These are phyloP conservation scores for Globisporangium iwayamae DNA, from an alignment of 352 stramenopile species.

Conservation along the genomic window DNA sequence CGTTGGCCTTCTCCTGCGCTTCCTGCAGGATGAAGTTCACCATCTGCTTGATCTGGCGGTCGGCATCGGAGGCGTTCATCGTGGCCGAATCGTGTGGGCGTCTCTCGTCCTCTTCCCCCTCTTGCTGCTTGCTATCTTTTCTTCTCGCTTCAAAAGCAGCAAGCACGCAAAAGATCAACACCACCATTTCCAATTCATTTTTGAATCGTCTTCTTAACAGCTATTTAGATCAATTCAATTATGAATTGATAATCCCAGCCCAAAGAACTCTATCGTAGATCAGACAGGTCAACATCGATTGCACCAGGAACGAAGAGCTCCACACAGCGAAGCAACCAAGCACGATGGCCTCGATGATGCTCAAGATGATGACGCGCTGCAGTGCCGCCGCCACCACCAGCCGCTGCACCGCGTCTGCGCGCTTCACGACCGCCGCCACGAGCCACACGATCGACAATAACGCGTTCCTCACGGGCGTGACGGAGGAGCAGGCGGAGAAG, in stretches of 20 bases:
- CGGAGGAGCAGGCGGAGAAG: constrained; percentile 43
- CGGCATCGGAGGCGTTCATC: constrained; percentile 83
- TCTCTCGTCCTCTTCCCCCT: constrained; percentile 11
- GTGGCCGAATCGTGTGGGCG: constrained; percentile 11
- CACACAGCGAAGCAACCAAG: not conserved
- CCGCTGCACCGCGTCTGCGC: constrained; percentile 4
- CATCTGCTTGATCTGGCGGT: constrained; percentile 95
- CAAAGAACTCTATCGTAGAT: not conserved
- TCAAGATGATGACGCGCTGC: constrained; percentile 11
- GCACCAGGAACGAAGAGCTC: constrained; percentile 3
- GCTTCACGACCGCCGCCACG: constrained; percentile 27
- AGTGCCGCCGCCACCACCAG: not conserved
- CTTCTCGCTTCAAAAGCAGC: constrained; percentile 5
- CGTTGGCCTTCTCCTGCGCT: constrained; percentile 98
- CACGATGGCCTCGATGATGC: constrained; percentile 7
- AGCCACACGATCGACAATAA: constrained; percentile 41
- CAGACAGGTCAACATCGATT: not conserved
- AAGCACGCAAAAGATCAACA: not conserved
- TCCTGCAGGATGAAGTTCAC: constrained; percentile 99
- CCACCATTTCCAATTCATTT: not conserved
- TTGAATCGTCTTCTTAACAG: constrained; percentile 12
- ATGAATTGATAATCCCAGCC: not conserved
- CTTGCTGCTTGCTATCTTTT: constrained; percentile 15
- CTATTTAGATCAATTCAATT: not conserved
- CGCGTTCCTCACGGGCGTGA: constrained; percentile 49